Conservation (phyloP, 2,329 filamentous ascomycete species). For the Paecilomyces fulvus region DNA sequence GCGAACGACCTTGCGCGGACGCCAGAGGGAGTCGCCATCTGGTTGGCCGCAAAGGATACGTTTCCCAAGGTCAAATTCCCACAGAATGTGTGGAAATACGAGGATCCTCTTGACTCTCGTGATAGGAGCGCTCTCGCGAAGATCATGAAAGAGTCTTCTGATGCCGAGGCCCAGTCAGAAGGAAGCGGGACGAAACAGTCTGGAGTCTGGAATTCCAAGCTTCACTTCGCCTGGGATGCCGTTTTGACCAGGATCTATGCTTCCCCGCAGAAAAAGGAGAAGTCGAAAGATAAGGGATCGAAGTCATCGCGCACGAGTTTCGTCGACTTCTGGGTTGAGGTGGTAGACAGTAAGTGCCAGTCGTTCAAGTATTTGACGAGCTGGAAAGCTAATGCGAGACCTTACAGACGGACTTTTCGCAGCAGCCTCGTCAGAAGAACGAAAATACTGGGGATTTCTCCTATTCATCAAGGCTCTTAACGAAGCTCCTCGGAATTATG, state of each 20-base stretch:
- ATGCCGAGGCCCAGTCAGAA: constrained; percentile 20
- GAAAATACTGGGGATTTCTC: constrained; percentile 87
- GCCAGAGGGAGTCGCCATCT: constrained; percentile 81
- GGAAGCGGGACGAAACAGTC: constrained; percentile 36
- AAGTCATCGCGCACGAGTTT: constrained; percentile 45
- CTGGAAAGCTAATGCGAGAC: constrained; percentile 38
- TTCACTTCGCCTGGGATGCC: constrained; percentile 82
- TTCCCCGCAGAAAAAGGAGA: constrained; percentile 15
- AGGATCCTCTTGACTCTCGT: constrained; percentile 62
- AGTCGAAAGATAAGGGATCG: constrained; percentile 21
- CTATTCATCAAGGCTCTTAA: constrained; percentile 70
- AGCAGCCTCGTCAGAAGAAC: constrained; percentile 69
- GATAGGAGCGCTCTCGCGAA: constrained; percentile 62
- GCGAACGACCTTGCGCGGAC: constrained; percentile 64
- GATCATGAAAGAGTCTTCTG: constrained; percentile 62
- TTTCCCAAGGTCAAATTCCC: constrained; percentile 60
- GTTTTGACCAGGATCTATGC: constrained; percentile 49
- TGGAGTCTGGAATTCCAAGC: constrained; percentile 67
- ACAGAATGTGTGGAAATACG: constrained; percentile 61
- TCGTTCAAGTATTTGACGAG: background rate
- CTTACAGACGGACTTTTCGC: constrained; percentile 63
- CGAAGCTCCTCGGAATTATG: constrained; percentile 40
- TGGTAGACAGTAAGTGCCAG: constrained; percentile 67
- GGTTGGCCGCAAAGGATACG: constrained; percentile 60
- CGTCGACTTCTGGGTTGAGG: constrained; percentile 72